Conservation (phyloP, 768 basidiomycete species). For the Leccinum incarnatum region DNA sequence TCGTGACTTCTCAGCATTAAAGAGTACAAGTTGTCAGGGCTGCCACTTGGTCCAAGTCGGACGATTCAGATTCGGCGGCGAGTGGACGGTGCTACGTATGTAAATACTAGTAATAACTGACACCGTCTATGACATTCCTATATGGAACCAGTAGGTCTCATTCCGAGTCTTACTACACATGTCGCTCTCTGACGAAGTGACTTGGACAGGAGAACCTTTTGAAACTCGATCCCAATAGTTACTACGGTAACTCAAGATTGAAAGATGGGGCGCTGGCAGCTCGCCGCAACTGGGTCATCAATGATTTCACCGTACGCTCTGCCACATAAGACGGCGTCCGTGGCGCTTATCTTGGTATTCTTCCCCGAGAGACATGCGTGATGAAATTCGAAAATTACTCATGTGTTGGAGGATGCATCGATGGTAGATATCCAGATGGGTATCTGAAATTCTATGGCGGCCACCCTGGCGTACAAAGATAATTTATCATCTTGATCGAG, state of each 20-base stretch:
- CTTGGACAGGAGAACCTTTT: neutral
- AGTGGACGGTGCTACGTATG: no score
- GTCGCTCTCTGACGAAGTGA: neutral
- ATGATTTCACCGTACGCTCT: neutral
- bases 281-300: neutral
- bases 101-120: no score
- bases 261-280: neutral
- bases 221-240: no score
- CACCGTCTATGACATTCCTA: no score
- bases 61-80: no score
- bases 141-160: neutral
- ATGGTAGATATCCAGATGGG: no score
- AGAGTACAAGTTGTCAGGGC: no score
- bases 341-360: neutral
- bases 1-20: no score
- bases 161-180: neutral
- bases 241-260: neutral
- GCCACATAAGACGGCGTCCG: neutral
- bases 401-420: neutral
- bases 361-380: neutral
- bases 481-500: neutral
- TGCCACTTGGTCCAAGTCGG: no score
- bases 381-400: neutral
- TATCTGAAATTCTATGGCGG: neutral
- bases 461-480: neutral